These are phyloP conservation scores for Penicillium silybi DNA, from an alignment of 495 filamentous ascomycete species.

Conservation along the genomic window DNA sequence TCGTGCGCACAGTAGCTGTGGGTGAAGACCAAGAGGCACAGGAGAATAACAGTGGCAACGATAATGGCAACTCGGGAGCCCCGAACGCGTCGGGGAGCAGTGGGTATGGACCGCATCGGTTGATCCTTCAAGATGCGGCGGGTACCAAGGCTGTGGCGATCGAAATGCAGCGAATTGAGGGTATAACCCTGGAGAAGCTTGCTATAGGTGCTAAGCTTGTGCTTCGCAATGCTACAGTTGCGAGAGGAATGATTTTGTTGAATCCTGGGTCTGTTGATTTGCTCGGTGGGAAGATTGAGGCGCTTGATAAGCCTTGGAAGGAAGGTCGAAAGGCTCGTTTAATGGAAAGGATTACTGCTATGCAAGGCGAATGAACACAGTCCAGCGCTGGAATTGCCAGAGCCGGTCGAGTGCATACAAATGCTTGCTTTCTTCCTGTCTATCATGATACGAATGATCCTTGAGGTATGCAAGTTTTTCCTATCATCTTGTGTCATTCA, in stretches of 20 bases:
- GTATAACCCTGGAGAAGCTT: conserved; percentile 60
- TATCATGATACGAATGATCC: neutral
- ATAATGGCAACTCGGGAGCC: conserved; percentile 4
- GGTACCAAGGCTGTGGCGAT: conserved; percentile 68
- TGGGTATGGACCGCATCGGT: conserved; percentile 62
- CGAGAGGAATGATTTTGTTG: conserved; percentile 73
- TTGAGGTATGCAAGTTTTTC: conserved; percentile 2
- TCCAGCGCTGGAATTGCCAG: neutral
- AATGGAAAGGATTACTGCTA: conserved; percentile 50
- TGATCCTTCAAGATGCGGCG: conserved; percentile 75
- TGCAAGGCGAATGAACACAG: conserved; percentile 9
- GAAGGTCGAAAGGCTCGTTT: conserved; percentile 67
- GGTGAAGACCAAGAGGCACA: conserved; percentile 41
- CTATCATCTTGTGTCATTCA: neutral
- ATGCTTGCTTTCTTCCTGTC: neutral
- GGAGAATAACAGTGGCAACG: conserved; percentile 17
- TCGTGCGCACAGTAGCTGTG: conserved; percentile 65
- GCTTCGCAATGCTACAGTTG: conserved; percentile 60
- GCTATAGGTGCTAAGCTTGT: conserved; percentile 79
- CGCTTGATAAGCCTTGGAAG: conserved; percentile 71
- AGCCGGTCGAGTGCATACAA: neutral
- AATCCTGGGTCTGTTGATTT: conserved; percentile 59
- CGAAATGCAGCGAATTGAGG: conserved; percentile 65
- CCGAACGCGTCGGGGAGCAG: conserved; percentile 21
- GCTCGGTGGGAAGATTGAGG: conserved; percentile 85